A percentile compares a stretch with the other conserved stretches of the same genome.
Evolutionary conservation across 1,284 basidiomycete species (phyloP).

Genomic region (Sporisorium graminicola): DNA sequence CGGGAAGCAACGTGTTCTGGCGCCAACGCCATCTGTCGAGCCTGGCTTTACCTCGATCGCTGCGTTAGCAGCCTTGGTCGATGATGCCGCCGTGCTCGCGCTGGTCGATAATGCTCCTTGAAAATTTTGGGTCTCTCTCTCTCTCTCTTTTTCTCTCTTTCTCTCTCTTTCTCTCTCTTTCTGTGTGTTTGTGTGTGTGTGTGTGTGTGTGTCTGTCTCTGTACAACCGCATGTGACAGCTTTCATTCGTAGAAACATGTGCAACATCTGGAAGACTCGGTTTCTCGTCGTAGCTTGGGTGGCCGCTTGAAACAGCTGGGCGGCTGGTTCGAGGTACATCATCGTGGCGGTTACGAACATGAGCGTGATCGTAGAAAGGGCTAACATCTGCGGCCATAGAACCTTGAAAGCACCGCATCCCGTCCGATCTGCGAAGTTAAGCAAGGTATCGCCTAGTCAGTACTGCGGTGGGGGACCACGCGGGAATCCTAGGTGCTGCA

Average conservation of each 20-base stretch:
- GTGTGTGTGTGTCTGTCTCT: too few species aligned
- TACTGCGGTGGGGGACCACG: constrained; percentile 86
- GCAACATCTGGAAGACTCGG: too few species aligned
- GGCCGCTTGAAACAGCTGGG: too few species aligned
- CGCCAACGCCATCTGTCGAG: neutral
- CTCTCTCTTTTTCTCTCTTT: neutral
- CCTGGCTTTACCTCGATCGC: constrained; percentile 21
- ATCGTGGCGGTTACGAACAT: too few species aligned
- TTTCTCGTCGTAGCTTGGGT: too few species aligned
- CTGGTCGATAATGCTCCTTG: neutral
- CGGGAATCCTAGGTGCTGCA: constrained; percentile 84
- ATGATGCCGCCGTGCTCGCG: constrained; percentile 7
- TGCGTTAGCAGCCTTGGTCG: constrained; percentile 23
- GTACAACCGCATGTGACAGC: too few species aligned
- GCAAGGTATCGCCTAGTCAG: constrained; percentile 82
- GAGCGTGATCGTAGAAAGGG: too few species aligned
- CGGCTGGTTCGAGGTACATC: too few species aligned
- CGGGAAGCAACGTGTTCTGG: neutral
- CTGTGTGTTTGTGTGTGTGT: too few species aligned
- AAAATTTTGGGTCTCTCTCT: neutral
- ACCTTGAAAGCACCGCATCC: constrained; percentile 84
- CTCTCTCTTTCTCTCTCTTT: neutral
- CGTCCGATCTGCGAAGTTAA: constrained; percentile 85
- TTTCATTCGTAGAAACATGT: too few species aligned
- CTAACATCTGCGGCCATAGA: constrained; percentile 81